Evolutionary conservation across 2,329 filamentous ascomycete species (phyloP), one percentile per base, ranked within the genome.

Genomic region (Claviceps fusiformis): DNA sequence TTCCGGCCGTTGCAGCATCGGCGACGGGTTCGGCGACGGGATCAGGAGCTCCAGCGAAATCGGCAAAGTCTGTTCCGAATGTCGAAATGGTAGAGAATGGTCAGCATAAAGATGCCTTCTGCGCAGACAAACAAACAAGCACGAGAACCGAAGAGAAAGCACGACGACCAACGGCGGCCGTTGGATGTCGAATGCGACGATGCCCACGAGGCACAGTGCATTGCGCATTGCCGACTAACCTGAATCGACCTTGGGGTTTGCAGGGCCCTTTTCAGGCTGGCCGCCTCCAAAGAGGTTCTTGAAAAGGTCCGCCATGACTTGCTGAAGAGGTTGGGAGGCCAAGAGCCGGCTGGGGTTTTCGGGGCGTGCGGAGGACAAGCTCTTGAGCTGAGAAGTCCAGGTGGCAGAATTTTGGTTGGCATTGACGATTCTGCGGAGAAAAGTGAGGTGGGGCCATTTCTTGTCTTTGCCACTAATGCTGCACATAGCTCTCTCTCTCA

Each of bases 21-120:
- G 75, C 71, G 50, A 71, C 69, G 51, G 74, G 68, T 57, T 79
- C 72, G 56, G 78, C 79, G 29, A 75, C 70, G 55, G 88, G 84
- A 24, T 86, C 82, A 60, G 89, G 82, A 62, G 83, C 86, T 60
- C 82, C 85, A 58, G 89, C 89, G 67, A 95, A 97, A 76, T 96
- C 92, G 73, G 89, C 90, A 70, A 96, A 96, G 74, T 95, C 91
- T 95, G 52, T 17, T 8, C 11, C 10, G 31, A 33, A 7, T 33
- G 31, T 33, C 1, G 31, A 5, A 33, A 33, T 33, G 24, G 24
- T 33, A 33, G 31, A 33, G 1, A 33, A 9, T 27, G 10, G 49
- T 53, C 43, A 52, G 50, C 27, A 44, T n/a, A 5, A 4, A 37
- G 43, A 19, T 3, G 17, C 1, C 3, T 17, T 47, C 6, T 45